Evolutionary conservation across 192 early-diverging fungal species (phyloP), one percentile per base, ranked within the genome.

Genomic region (Chytriomyces sp.): DNA sequence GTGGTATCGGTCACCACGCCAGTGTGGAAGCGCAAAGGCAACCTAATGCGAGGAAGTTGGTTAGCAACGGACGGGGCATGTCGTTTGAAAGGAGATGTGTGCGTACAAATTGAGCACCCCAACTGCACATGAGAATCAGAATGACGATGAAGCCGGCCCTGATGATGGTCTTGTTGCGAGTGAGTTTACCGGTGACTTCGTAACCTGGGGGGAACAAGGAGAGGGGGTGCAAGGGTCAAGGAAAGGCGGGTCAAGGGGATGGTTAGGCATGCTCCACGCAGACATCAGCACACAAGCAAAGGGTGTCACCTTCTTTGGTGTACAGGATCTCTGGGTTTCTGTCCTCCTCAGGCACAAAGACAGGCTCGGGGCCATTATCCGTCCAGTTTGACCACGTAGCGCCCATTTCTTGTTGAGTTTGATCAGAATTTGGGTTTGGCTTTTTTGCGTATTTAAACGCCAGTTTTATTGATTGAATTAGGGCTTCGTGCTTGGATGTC

Each of bases 1-100:
- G 61, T 73, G 71, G 61, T 44, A 73, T 47, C 62, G 8, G 45
- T 73, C 71, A 45, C 71, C 71, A 45, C 71, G 23, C 71, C 71
- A 45, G 71, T 61, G 3, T 46, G 43, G 28, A 35, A 64, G 53
- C 0, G 53, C 53, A 20, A 57, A 57, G 20, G 53, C 53, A 57
- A 20, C 53, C 53, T 57, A 35, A 35, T 35, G 35, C 35, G 35
- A 2, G 35, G 2, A 35, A 35, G 2, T 35, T 35, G 35, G 35
- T 35, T 35, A 35, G 4, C 35, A 35, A 35, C 35, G 35, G 35
- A 4, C 35, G 35, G 35, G 35, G 35, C 35, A 35, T 35, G 2
- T 35, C 3, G 35, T 35, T 35, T 35, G 35, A 35, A 2, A 0
- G 35, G 35, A 35, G 35, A 35, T 35, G 35, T 35, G 35, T 35